These are phyloP conservation scores for Syzygium aromaticum DNA, from an alignment of 345 rosid species.

Conservation along the genomic window DNA sequence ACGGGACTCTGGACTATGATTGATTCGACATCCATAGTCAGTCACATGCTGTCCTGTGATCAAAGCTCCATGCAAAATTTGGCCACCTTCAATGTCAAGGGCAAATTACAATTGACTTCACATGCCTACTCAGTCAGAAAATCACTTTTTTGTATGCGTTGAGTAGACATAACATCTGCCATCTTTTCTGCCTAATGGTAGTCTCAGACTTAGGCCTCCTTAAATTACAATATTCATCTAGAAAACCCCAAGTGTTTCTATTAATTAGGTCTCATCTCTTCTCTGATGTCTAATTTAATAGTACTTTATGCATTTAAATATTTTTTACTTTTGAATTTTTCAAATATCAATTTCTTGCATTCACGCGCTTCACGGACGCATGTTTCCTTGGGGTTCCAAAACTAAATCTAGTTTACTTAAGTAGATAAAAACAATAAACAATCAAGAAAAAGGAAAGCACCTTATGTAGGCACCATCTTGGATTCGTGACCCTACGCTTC, in stretches of 20 bases:
- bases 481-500: neutral
- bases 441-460: neutral
- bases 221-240: no score
- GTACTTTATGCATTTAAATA: no score
- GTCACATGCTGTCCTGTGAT: neutral
- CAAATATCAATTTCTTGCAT: neutral
- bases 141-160: no score
- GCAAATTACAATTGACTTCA: neutral
- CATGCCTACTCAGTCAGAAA: neutral
- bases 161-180: no score
- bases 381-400: neutral
- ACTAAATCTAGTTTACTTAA: neutral
- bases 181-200: no score
- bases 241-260: no score
- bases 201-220: no score
- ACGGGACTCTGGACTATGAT: neutral
- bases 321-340: neutral
- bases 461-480: neutral
- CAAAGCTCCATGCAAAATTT: neutral
- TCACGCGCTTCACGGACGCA: accelerated
- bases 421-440: neutral
- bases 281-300: no score
- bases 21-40: neutral
- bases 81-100: accelerated
- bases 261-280: no score